A percentile compares a stretch with the other conserved stretches of the same genome.
These are phyloP conservation scores for Xylaria cubensis DNA, from an alignment of 495 filamentous ascomycete genomes.

Conservation along the genomic window DNA sequence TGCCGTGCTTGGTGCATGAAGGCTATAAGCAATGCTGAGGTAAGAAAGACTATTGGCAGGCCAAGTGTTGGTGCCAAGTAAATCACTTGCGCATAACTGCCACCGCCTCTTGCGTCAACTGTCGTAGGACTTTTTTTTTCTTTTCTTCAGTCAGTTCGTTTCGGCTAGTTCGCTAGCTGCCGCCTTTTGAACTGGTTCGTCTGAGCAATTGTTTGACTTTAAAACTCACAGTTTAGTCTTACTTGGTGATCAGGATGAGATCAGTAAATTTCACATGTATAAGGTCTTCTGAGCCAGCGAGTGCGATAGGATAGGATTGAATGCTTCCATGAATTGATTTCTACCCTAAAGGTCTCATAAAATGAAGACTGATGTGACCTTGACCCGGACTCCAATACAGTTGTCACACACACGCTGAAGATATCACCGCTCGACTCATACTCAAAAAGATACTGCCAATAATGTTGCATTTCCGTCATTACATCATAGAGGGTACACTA, in stretches of 20 bases:
- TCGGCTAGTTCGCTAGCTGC: not conserved
- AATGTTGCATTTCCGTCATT: slow-evolving; percentile 23
- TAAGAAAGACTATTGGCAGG: not conserved
- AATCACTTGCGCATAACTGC: not conserved
- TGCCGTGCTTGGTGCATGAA: not conserved
- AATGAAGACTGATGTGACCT: not conserved
- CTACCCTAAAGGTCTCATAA: not conserved
- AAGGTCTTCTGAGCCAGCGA: not conserved
- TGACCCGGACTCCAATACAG: slow-evolving; percentile 7
- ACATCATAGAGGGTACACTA: slow-evolving; percentile 23
- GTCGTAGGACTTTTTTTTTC: not conserved
- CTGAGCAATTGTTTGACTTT: not conserved
- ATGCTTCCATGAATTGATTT: not conserved
- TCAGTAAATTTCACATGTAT: not conserved
- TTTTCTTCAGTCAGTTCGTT: not conserved
- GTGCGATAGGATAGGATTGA: not conserved
- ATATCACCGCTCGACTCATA: slow-evolving; percentile 13
- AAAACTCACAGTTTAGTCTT: too few species aligned
- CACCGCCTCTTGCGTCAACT: slow-evolving; percentile 1
- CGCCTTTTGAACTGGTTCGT: not conserved
- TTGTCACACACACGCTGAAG: not conserved
- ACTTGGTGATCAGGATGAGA: not conserved
- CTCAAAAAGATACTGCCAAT: slow-evolving; percentile 5
- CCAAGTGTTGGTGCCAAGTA: not conserved
- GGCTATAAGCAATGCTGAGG: slow-evolving; percentile 6